Evolutionary conservation across 306 rosid genomes (phyloP).

Genomic region (Crotalaria pallida): DNA sequence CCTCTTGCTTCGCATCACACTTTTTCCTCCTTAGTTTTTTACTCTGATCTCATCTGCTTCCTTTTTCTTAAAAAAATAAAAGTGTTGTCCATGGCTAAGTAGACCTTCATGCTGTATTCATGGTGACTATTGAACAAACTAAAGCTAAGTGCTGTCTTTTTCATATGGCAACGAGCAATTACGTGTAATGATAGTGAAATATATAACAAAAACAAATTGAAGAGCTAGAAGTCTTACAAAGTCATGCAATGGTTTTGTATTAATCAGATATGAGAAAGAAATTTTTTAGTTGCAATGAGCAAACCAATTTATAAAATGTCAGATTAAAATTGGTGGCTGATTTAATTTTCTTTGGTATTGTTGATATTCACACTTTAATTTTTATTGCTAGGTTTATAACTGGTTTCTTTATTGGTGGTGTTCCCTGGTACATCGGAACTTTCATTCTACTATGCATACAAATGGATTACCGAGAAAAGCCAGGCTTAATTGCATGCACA

Average conservation of each 20-base stretch:
- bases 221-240: neutral
- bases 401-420: conserved; percentile 75
- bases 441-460: conserved; percentile 50
- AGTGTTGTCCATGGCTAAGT: neutral
- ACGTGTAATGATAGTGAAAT: neutral
- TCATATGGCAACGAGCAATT: neutral
- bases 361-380: neutral
- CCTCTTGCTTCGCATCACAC: neutral
- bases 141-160: neutral
- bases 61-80: neutral
- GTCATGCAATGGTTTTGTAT: neutral
- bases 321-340: neutral
- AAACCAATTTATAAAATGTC: neutral
- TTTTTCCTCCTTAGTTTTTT: neutral
- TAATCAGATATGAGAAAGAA: neutral
- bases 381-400: conserved; percentile 53
- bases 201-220: neutral
- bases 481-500: conserved; percentile 76
- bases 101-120: neutral
- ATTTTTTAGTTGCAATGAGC: neutral
- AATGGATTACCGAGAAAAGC: conserved; percentile 75
- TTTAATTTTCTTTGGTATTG: neutral
- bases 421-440: conserved; percentile 78
- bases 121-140: neutral
- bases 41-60: neutral